These are phyloP conservation scores for Prunus mume DNA, from an alignment of 306 rosid genomes.

Conservation along the genomic window DNA sequence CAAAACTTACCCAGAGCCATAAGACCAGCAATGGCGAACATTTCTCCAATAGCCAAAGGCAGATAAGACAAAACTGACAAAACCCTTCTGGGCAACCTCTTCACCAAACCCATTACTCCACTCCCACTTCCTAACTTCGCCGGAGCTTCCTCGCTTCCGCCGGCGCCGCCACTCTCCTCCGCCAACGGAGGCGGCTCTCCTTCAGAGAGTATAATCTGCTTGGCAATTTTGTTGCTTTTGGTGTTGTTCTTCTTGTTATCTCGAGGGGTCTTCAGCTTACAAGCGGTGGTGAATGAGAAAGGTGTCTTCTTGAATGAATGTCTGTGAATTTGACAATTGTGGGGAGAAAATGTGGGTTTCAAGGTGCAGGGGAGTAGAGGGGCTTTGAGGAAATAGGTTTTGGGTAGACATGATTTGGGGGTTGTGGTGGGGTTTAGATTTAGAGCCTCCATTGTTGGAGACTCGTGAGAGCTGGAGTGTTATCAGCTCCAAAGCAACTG, in stretches of 20 bases:
- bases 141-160: conserved; percentile 27
- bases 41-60: conserved; percentile 95
- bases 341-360: conserved; percentile 29
- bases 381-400: conserved; percentile 37
- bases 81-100: conserved; percentile 48
- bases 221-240: conserved; percentile 23
- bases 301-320: conserved; percentile 19
- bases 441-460: conserved; percentile 44
- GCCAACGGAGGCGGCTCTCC: conserved; percentile 62
- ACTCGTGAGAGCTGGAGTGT: conserved; percentile 5
- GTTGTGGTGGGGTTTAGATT: conserved; percentile 28
- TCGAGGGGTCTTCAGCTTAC: conserved; percentile 48
- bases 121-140: conserved; percentile 33
- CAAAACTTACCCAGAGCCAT: conserved; percentile 71
- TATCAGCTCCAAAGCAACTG: conserved; percentile 11
- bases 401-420: conserved; percentile 42
- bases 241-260: conserved; percentile 41
- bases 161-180: conserved; percentile 25
- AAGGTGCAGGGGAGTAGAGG: conserved; percentile 33
- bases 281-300: conserved; percentile 35
- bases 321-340: conserved; percentile 10
- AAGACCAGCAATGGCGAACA: conserved; percentile 71
- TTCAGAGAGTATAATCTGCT: conserved; percentile 74
- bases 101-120: conserved; percentile 37
- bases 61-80: conserved; percentile 73